Evolutionary conservation across 208 protist genomes (phyloP), one percentile per base, ranked within the genome.

Genomic region (Jaenimonas drosophilae): DNA sequence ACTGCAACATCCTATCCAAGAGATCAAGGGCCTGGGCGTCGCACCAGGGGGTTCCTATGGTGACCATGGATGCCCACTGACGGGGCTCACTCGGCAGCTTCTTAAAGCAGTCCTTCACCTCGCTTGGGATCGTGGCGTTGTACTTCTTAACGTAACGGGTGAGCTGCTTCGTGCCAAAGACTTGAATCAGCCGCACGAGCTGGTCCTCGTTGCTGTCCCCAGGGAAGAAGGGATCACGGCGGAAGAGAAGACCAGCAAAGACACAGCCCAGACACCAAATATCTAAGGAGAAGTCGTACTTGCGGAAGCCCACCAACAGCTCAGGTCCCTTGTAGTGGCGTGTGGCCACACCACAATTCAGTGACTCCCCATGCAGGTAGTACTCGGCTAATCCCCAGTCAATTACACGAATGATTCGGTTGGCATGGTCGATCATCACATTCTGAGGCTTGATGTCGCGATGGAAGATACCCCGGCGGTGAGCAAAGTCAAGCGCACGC

Each of bases 371-470:
- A 30, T 97, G 96, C 48, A 99, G 92, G 76, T 99, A 99, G 70
- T 99, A 99, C 77, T 99, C 98, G 4, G 96, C 98, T 0, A 99
- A 56, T 26, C 98, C 91, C 96, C 96, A 98, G 64, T 98, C 96
- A 47, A 99, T 99, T 4, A 99, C 79, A 16, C 97, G 71, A 30
- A 99, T 58, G 44, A 95, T 81, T 25, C 90, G 71, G 26, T 94
- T 72, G 33, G 82, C 59, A 76, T 98, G 97, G 59, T 99, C 97
- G 65, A 99, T 99, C 85, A 99, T 98, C 20, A 99, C 87, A 49
- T 99, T 99, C 54, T 99, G 96, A 23, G 98, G 97, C 68, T 99
- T 99, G 31, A 99, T 97, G 53, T 99, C 97, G 34, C 98, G 83
- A 58, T 99, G 98, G 77, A 99, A 99, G 40, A 99, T 98, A 17